Evolutionary conservation across 495 filamentous ascomycete species (phyloP).

Genomic region (Neurospora cerealis): DNA sequence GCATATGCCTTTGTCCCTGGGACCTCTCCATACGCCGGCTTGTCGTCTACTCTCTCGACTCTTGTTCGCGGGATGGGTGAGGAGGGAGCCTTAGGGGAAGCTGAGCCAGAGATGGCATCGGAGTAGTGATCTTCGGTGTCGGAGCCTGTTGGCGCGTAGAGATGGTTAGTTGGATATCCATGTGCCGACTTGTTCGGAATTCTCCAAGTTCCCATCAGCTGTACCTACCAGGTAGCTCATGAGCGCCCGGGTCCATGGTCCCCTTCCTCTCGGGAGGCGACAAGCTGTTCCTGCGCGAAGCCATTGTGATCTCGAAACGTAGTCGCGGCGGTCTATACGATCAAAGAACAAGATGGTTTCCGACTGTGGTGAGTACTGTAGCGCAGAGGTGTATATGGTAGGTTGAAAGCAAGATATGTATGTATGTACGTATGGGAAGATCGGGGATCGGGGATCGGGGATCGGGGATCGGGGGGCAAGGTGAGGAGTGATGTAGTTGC

Average conservation of each 20-base stretch:
- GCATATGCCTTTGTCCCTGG: constrained; percentile 74
- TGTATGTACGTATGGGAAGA: background rate
- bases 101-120: constrained; percentile 67
- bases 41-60: constrained; percentile 64
- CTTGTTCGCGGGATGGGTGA: constrained; percentile 69
- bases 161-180: constrained; percentile 5
- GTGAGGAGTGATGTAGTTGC: background rate
- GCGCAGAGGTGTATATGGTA: background rate
- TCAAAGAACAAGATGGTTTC: background rate
- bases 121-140: constrained; percentile 85
- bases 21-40: constrained; percentile 71
- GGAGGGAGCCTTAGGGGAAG: constrained; percentile 37
- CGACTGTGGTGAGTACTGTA: background rate
- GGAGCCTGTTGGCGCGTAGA: constrained; percentile 39
- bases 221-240: constrained; percentile 58
- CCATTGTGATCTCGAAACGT: constrained; percentile 9
- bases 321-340: background rate
- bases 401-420: background rate
- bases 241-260: constrained; percentile 70
- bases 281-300: constrained; percentile 35
- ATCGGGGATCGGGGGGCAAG: background rate
- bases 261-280: constrained; percentile 56
- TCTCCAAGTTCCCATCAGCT: background rate
- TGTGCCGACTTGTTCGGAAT: background rate
- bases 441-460: background rate